Conservation (phyloP, 768 basidiomycete genomes). For the Porphyrellus cyaneotinctus region DNA sequence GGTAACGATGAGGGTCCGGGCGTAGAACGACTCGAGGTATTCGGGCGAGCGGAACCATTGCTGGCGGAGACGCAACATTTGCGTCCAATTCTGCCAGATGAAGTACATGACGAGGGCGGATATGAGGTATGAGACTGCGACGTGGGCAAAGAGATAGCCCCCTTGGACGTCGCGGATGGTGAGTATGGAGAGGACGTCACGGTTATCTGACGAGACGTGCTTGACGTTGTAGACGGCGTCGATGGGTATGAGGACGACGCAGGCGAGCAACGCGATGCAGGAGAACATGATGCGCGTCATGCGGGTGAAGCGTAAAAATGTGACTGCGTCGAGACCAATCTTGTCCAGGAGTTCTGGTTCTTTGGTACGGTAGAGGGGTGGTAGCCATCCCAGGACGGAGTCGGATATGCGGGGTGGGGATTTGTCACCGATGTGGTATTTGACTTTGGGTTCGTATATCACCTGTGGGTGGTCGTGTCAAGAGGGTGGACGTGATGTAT, state of each 20-base stretch:
- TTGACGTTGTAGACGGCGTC: constrained; percentile 81
- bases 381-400: constrained; percentile 85
- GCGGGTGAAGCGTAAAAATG: constrained; percentile 87
- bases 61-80: constrained; percentile 74
- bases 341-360: constrained; percentile 89
- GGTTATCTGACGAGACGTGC: constrained; percentile 46
- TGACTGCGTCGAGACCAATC: constrained; percentile 89
- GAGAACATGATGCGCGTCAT: constrained; percentile 75
- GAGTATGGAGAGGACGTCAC: constrained; percentile 70
- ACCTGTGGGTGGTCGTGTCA: constrained; percentile 43
- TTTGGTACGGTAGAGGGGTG: constrained; percentile 75
- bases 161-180: constrained; percentile 83
- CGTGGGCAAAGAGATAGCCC: constrained; percentile 74
- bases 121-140: constrained; percentile 79
- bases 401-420: constrained; percentile 77
- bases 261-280: constrained; percentile 57
- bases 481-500: not conserved
- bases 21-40: constrained; percentile 88
- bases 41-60: constrained; percentile 89
- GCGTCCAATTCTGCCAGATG: constrained; percentile 70
- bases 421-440: constrained; percentile 79
- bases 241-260: constrained; percentile 78
- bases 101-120: constrained; percentile 67
- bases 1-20: constrained; percentile 82
- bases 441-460: constrained; percentile 91